Percentiles rank a stretch among this genome's conserved stretches.
phyloP scores from a whole-genome alignment of 2,329 filamentous ascomycete genomes.

The Penicillium olsonii region DNA sequence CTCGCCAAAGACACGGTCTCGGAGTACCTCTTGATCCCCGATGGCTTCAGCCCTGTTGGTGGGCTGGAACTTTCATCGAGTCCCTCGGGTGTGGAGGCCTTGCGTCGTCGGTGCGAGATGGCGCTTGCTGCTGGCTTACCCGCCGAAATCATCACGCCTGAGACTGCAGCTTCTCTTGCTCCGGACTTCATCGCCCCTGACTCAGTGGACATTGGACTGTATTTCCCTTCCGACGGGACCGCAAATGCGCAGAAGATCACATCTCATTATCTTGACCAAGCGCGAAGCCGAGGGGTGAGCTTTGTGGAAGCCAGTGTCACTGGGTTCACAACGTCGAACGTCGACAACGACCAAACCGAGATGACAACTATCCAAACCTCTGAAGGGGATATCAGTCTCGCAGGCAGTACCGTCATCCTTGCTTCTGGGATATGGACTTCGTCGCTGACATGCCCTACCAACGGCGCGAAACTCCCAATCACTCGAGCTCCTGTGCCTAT shows the following conservation, averaged over 20 bases:
- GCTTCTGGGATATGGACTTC: conserved; percentile 36
- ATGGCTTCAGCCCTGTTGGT: conserved; percentile 29
- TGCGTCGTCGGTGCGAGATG: conserved; percentile 19
- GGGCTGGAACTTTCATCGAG: conserved; percentile 30
- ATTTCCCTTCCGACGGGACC: conserved; percentile 31
- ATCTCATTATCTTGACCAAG: conserved; percentile 26
- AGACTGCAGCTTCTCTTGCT: conserved; percentile 24
- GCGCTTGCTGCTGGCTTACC: conserved; percentile 26
- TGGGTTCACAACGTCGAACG: conserved; percentile 1
- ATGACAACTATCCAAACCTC: conserved; percentile 15
- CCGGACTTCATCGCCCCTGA: conserved; percentile 31
- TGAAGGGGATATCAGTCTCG: conserved; percentile 18
- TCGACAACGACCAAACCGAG: neutral
- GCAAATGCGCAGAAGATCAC: conserved; percentile 28
- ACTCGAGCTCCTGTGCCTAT: conserved; percentile 31
- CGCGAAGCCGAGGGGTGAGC: conserved; percentile 20
- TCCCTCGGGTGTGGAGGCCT: conserved; percentile 16
- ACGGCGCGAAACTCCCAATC: neutral
- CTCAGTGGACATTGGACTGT: conserved; percentile 16
- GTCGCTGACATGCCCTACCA: conserved; percentile 15
- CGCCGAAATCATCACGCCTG: conserved; percentile 26
- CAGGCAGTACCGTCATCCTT: conserved; percentile 27
- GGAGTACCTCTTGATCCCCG: conserved; percentile 31
- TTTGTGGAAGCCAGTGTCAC: conserved; percentile 26
- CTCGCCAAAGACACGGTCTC: conserved; percentile 34